Base-by-base conservation (phyloP, 768 basidiomycete species). In the Zangia roseola region DNA sequence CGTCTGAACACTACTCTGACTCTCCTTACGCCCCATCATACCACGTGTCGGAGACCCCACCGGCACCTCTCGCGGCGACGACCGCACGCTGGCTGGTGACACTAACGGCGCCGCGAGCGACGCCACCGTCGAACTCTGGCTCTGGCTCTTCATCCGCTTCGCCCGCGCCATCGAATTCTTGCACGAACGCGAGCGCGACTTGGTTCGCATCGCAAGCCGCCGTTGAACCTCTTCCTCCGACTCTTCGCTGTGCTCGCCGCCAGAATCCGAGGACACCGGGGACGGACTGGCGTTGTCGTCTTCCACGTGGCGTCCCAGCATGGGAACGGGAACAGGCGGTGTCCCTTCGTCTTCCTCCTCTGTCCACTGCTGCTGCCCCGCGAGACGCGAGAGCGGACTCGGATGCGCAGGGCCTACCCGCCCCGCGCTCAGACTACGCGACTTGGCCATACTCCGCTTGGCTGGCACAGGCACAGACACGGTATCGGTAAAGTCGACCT, bases 1-100 rank as follows among this genome's bases (percentile, higher is more conserved):
- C 0, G 90, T 91, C 16, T 80, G 77, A 25, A 88, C 75, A 53
- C 88, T 91, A 61, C 82, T 86, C 17, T 70, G 71, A 2, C 87
- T 88, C 16, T 76, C 74, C 33, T 75, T 77, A 47, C 76, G 79
- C 5, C 57, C 60, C 12, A 82, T 45, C 33, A 43, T 33, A 4
- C 49, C 60, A 19, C 62, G 59, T 13, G 42, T 45, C 36, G 66
- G 31, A 57, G 58, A 39, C 55, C 48, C 13, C 49, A 43, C 12
- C 10, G 26, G 21, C 9, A 45, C 20, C 16, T 49, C 40, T 43
- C 43, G 42, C 6, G 50, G 49, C 16, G 62, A 58, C 34, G 56
- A 55, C 28, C 48, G 43, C 16, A 31, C 31, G 16, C 31, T 31
- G 14, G 49, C 25, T 19, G 58, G 56, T 14, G 65, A 57, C 36